phyloP scores from a whole-genome alignment of 2,329 filamentous ascomycete genomes.

The Endoconidiophora polonica region DNA sequence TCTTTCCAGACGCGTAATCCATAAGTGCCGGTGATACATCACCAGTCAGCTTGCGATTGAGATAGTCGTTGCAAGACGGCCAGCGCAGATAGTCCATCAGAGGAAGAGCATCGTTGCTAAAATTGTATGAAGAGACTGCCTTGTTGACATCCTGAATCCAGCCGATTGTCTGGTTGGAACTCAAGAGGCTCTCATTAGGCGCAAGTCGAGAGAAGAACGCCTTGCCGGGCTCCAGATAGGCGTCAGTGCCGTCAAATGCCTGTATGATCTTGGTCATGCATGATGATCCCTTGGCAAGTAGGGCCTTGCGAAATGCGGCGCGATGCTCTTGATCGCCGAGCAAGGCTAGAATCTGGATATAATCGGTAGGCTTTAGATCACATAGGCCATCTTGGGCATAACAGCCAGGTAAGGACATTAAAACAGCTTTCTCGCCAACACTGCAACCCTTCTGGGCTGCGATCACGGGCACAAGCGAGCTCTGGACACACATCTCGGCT shows the following conservation, averaged over 20 bases:
- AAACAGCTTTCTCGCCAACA: conserved; percentile 1
- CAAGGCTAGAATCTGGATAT: conserved; percentile 6
- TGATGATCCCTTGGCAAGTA: not conserved
- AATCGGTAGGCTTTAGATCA: conserved; percentile 5
- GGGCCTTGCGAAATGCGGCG: conserved; percentile 5
- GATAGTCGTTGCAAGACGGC: conserved; percentile 9
- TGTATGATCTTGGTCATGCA: conserved; percentile 2
- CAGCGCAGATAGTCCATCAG: conserved; percentile 7
- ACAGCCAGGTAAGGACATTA: conserved; percentile 1
- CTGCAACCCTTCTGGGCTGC: conserved; percentile 1
- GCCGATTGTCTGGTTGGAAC: not conserved
- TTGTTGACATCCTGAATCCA: not conserved
- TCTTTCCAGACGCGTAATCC: not conserved
- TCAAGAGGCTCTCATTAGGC: not conserved
- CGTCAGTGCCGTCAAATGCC: not conserved
- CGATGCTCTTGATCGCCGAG: conserved; percentile 7
- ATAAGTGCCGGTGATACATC: conserved; percentile 1
- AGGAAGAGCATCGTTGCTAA: not conserved
- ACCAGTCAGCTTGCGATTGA: conserved; percentile 1
- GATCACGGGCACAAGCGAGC: not conserved
- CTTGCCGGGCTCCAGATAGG: not conserved
- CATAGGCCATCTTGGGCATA: conserved; percentile 7
- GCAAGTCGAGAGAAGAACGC: conserved; percentile 3
- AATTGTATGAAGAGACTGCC: not conserved
- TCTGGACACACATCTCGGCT: conserved; percentile 8